A percentile compares a stretch with the other conserved stretches of the same genome.
Evolutionary conservation across 1,284 basidiomycete species (phyloP).

Genomic region (Cryptococcus jaspeensis): DNA sequence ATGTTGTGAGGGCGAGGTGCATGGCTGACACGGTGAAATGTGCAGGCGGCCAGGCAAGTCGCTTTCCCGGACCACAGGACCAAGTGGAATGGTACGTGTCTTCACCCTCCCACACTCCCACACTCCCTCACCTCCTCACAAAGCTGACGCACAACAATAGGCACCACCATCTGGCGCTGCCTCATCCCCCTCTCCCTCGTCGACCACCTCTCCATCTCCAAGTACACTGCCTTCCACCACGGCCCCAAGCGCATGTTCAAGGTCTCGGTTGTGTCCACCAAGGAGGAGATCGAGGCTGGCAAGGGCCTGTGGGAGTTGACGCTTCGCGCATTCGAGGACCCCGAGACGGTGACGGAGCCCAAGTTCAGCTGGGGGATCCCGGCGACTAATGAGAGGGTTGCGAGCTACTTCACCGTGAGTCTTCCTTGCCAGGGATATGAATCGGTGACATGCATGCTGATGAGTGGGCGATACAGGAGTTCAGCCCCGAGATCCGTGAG

Average conservation of each 20-base stretch:
- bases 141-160: no score
- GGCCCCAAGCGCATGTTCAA: slow-evolving; percentile 5
- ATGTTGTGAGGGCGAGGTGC: no score
- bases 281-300: slow-evolving; percentile 4
- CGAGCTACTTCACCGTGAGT: slow-evolving; percentile 10
- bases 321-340: slow-evolving; percentile 3
- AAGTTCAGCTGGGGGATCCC: slow-evolving; percentile 15
- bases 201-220: slow-evolving; percentile 4
- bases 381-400: slow-evolving; percentile 6
- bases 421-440: neutral
- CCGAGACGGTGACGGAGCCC: slow-evolving; percentile 1
- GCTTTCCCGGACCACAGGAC: slow-evolving; percentile 2
- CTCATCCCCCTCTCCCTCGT: slow-evolving; percentile 11
- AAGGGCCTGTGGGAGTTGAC: slow-evolving; percentile 18
- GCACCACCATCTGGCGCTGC: slow-evolving; percentile 18
- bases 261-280: slow-evolving; percentile 1
- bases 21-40: no score
- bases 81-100: neutral
- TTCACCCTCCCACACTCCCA: no score
- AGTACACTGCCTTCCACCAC: slow-evolving; percentile 9
- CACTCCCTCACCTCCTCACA: no score
- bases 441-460: neutral
- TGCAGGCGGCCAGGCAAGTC: no score
- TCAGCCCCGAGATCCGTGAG: slow-evolving; percentile 4
- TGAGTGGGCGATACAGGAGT: slow-evolving; percentile 8